phyloP scores from a whole-genome alignment of 208 protist species.

The Phytomonas sp. region DNA sequence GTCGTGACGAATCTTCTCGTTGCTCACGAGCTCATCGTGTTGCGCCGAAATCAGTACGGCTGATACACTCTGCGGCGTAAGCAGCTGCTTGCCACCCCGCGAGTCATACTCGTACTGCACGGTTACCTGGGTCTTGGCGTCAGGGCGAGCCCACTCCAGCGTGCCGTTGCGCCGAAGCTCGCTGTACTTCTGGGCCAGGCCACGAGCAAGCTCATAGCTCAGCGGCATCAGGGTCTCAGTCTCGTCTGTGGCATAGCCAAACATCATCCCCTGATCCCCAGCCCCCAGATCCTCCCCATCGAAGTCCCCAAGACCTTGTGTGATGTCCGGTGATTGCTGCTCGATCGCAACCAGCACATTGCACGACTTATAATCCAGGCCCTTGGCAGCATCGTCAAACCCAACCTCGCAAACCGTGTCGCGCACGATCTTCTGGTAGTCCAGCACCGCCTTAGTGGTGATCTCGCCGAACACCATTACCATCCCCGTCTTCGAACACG shows the following conservation, averaged over 20 bases:
- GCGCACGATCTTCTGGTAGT: constrained; percentile 98
- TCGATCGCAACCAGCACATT: constrained; percentile 96
- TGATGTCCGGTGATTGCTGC: constrained; percentile 99
- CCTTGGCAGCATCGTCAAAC: constrained; percentile 92
- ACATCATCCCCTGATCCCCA: constrained; percentile 99
- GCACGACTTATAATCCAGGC: constrained; percentile 98
- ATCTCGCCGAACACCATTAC: constrained; percentile 99
- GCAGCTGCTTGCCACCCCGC: constrained; percentile 68
- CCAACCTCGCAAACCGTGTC: constrained; percentile 97
- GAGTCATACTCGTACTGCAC: constrained; percentile 96
- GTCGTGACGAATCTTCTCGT: constrained; percentile 90
- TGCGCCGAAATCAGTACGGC: constrained; percentile 99
- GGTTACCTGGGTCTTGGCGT: constrained; percentile 99
- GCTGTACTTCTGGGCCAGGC: constrained; percentile 92
- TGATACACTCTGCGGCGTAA: constrained; percentile 93
- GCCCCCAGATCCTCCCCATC: constrained; percentile 95
- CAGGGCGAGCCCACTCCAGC: constrained; percentile 95
- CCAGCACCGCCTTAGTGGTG: constrained; percentile 95
- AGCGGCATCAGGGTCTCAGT: constrained; percentile 97
- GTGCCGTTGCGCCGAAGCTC: constrained; percentile 93
- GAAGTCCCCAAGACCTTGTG: constrained; percentile 94
- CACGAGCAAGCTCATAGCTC: constrained; percentile 93
- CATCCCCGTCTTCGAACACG: constrained; percentile 97
- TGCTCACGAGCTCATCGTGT: constrained; percentile 93
- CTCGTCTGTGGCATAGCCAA: constrained; percentile 99